Percentiles rank a stretch among this genome's conserved stretches.
Evolutionary conservation across 345 rosid genomes (phyloP).

Genomic region (Lagerstroemia speciosa): DNA sequence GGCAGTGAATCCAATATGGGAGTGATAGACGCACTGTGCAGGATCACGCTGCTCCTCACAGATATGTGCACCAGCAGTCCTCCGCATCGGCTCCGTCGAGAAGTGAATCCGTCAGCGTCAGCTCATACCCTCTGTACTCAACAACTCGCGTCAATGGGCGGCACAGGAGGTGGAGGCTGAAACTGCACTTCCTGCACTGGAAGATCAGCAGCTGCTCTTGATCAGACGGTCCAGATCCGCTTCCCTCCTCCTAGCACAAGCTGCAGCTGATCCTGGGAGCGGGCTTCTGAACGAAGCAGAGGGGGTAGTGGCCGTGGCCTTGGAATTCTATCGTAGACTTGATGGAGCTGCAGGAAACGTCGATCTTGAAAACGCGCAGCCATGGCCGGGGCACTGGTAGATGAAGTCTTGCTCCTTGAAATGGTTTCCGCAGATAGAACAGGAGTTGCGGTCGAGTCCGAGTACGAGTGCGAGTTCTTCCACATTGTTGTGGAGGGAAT

Average conservation of each 20-base stretch:
- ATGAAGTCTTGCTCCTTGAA: background rate
- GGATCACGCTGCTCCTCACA: background rate
- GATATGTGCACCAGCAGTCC: background rate
- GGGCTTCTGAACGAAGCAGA: background rate
- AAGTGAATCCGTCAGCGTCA: background rate
- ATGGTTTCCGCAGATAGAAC: background rate
- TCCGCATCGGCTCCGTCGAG: background rate
- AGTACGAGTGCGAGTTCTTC: background rate
- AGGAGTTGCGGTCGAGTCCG: background rate
- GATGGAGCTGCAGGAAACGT: background rate
- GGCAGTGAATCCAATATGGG: background rate
- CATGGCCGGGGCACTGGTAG: background rate
- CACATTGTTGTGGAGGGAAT: background rate
- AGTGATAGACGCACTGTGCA: background rate
- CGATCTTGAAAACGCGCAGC: background rate
- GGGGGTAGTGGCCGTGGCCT: background rate
- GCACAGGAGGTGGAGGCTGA: background rate
- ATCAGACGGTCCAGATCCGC: background rate
- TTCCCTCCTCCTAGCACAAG: too few relatives aligned
- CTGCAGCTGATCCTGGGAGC: background rate
- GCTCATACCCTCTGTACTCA: background rate
- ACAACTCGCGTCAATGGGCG: background rate
- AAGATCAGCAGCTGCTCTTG: background rate
- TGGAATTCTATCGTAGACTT: background rate
- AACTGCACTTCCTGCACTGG: background rate